Conservation (phyloP, 2,329 filamentous ascomycete genomes). For the Aspergillaceae sp. region DNA sequence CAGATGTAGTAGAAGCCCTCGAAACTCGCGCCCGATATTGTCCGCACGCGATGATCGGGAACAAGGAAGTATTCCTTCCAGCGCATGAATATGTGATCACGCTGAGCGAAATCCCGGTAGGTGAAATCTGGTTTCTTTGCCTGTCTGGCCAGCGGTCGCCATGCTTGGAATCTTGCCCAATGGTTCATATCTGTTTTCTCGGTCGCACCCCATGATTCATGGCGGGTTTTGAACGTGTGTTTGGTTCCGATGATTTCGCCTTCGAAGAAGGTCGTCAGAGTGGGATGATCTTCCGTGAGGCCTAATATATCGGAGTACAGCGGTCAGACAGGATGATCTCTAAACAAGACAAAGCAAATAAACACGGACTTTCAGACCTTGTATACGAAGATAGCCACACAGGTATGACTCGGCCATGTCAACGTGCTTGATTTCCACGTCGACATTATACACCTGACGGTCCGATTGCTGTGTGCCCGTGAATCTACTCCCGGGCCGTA, state of each 20-base stretch:
- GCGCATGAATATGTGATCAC: slow-evolving; percentile 92
- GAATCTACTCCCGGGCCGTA: slow-evolving; percentile 82
- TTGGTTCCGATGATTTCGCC: slow-evolving; percentile 95
- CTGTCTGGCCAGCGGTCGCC: slow-evolving; percentile 64
- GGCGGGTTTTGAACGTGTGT: slow-evolving; percentile 85
- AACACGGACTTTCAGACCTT: slow-evolving; percentile 51
- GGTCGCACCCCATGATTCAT: slow-evolving; percentile 83
- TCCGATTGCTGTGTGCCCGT: slow-evolving; percentile 88
- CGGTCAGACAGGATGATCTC: slow-evolving; percentile 1
- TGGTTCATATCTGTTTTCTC: slow-evolving; percentile 88
- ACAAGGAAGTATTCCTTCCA: slow-evolving; percentile 99
- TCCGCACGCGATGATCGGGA: slow-evolving; percentile 83
- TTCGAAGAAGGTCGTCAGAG: slow-evolving; percentile 96
- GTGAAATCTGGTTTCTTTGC: slow-evolving; percentile 51
- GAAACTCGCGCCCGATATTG: slow-evolving; percentile 89
- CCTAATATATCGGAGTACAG: slow-evolving; percentile 43
- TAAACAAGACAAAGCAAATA: slow-evolving; percentile 1
- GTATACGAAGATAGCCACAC: slow-evolving; percentile 89
- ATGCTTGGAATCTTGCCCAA: slow-evolving; percentile 84
- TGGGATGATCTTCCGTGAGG: slow-evolving; percentile 89
- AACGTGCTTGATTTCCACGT: slow-evolving; percentile 94
- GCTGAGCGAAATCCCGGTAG: slow-evolving; percentile 62
- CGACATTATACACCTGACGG: slow-evolving; percentile 84
- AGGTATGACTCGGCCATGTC: slow-evolving; percentile 90
- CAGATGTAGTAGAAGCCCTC: slow-evolving; percentile 99